phyloP scores from a whole-genome alignment of 2,329 filamentous ascomycete genomes.

The Polytolypa hystricis region DNA sequence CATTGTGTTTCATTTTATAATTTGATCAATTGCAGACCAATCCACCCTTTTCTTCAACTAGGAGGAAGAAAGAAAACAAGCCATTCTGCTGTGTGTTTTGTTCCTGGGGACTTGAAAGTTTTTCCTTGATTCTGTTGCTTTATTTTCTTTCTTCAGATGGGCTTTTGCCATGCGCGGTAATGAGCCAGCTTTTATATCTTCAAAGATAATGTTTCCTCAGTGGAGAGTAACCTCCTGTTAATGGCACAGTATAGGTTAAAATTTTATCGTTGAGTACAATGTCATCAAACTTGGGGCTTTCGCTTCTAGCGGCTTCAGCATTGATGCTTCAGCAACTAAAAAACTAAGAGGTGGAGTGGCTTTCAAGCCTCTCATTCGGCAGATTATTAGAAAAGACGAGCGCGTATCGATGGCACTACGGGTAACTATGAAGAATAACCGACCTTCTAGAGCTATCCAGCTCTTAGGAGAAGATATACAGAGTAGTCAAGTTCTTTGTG shows the following conservation, averaged over 20 bases:
- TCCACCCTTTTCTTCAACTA: no score
- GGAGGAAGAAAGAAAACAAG: no score
- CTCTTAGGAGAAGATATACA: no score
- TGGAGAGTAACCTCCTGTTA: conserved; percentile 46
- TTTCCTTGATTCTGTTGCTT: conserved; percentile 32
- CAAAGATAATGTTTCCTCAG: conserved; percentile 38
- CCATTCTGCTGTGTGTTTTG: background rate
- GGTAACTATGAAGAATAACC: no score
- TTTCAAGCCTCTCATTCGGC: no score
- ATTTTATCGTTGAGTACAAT: conserved; percentile 43
- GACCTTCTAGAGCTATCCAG: no score
- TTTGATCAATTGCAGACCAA: no score
- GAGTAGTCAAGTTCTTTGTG: no score
- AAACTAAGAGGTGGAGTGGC: no score
- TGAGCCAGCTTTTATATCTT: conserved; percentile 42
- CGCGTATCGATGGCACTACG: no score
- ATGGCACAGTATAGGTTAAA: conserved; percentile 34
- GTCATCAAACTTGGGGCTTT: conserved; percentile 39
- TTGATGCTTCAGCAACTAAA: conserved; percentile 44
- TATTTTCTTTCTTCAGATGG: conserved; percentile 34
- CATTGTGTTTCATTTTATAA: no score
- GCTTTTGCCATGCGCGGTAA: conserved; percentile 38
- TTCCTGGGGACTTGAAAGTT: conserved; percentile 33
- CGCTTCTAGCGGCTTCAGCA: conserved; percentile 41
- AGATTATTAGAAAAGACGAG: no score